phyloP scores from a whole-genome alignment of 1,139 yeast species.

The Wickerhamomyces sp. region DNA sequence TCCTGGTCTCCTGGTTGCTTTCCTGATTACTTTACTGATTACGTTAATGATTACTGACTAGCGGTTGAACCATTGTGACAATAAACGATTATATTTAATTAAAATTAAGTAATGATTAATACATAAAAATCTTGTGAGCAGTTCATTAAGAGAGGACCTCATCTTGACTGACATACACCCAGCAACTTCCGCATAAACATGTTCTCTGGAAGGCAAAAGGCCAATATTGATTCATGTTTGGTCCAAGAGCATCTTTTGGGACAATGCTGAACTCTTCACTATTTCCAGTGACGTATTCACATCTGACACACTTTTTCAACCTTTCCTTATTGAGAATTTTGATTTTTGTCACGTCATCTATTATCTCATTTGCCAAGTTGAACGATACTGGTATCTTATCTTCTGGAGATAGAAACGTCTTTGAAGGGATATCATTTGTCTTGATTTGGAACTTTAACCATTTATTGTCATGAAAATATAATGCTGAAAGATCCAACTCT shows the following conservation, averaged over 20 bases:
- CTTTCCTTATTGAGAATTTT: slow-evolving; percentile 22
- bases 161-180: slow-evolving; percentile 38
- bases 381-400: slow-evolving; percentile 16
- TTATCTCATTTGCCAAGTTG: slow-evolving; percentile 18
- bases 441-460: slow-evolving; percentile 58
- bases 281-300: slow-evolving; percentile 29
- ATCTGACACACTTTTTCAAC: slow-evolving; percentile 21
- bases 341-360: slow-evolving; percentile 45
- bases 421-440: slow-evolving; percentile 10
- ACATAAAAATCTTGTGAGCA: no score
- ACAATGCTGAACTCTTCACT: slow-evolving; percentile 30
- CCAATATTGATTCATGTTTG: slow-evolving; percentile 48
- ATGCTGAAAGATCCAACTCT: slow-evolving; percentile 38
- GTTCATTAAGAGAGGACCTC: not conserved
- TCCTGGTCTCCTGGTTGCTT: no score
- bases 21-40: no score
- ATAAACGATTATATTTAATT: no score
- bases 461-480: slow-evolving; percentile 63
- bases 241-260: slow-evolving; percentile 24
- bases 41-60: no score
- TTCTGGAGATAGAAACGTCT: slow-evolving; percentile 6
- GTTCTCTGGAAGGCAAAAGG: slow-evolving; percentile 69
- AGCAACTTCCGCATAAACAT: slow-evolving; percentile 78
- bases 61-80: no score
- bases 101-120: no score